These are phyloP conservation scores for Acacia concinna DNA, from an alignment of 331 rosid genomes.

Conservation along the genomic window DNA sequence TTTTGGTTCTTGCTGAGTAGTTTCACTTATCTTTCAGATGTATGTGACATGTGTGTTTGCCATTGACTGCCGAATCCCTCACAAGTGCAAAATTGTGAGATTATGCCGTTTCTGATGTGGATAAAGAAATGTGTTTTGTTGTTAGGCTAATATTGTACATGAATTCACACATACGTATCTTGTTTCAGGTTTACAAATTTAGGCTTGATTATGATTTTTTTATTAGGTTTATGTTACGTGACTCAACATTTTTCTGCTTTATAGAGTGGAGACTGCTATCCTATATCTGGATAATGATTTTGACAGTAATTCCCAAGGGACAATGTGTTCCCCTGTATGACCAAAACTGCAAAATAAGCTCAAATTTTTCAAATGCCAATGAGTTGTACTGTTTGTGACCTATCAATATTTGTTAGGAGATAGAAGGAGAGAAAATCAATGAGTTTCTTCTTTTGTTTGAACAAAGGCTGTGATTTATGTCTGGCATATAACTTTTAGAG, in stretches of 20 bases:
- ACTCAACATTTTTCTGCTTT: conserved; percentile 23
- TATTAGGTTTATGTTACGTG: not conserved
- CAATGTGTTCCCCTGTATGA: conserved; percentile 10
- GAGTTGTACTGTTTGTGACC: conserved; percentile 2
- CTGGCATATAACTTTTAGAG: conserved; percentile 7
- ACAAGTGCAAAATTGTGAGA: not conserved
- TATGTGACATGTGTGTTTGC: not conserved
- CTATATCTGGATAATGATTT: conserved; percentile 9
- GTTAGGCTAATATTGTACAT: not conserved
- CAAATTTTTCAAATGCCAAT: conserved; percentile 11
- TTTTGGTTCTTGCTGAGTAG: not conserved
- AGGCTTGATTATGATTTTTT: not conserved
- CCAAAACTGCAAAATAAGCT: conserved; percentile 18
- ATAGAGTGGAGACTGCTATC: not conserved
- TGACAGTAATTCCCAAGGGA: not conserved
- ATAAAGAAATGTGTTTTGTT: not conserved
- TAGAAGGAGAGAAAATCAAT: not conserved
- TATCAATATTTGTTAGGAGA: not conserved
- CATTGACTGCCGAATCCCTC: not conserved
- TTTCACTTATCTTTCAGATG: conserved; percentile 7
- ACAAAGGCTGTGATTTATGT: not conserved
- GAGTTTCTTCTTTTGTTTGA: conserved; percentile 22
- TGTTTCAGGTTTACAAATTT: conserved; percentile 11
- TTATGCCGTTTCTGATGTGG: not conserved
- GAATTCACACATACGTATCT: not conserved